Conservation (phyloP, 371 early-diverging fungal species). For the Apophysomyces sp. region DNA sequence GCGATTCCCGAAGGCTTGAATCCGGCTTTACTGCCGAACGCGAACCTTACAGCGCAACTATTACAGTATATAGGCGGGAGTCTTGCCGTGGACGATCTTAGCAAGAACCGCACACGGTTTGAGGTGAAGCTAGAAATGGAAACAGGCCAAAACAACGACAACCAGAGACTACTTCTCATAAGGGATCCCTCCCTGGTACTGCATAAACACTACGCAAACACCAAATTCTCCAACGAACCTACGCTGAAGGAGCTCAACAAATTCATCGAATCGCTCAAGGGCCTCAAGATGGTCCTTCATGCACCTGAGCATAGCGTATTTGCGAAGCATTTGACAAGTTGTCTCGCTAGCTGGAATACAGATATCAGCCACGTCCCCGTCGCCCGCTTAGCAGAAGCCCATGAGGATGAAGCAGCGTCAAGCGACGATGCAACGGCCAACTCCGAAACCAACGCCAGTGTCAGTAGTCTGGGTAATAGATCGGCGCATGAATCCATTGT, state of each 20-base stretch:
- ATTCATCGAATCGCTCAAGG: conserved; percentile 52
- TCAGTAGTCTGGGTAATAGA: conserved; percentile 2
- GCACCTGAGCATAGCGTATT: conserved; percentile 58
- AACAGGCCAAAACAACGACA: conserved; percentile 22
- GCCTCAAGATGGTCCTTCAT: conserved; percentile 51
- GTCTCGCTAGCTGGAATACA: conserved; percentile 58
- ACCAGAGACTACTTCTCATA: conserved; percentile 9
- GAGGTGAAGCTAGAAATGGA: conserved; percentile 38
- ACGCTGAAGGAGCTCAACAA: conserved; percentile 46
- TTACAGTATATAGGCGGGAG: conserved; percentile 48
- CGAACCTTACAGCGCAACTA: conserved; percentile 52
- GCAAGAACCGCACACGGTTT: conserved; percentile 35
- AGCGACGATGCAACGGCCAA: background rate
- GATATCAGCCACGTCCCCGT: conserved; percentile 56
- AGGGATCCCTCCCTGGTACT: conserved; percentile 10
- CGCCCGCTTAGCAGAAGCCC: conserved; percentile 3
- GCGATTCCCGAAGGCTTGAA: conserved; percentile 25
- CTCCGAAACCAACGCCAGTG: background rate
- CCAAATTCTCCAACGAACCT: conserved; percentile 53
- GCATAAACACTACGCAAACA: conserved; percentile 23
- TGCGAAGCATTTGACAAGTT: conserved; percentile 58
- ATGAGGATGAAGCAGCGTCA: background rate
- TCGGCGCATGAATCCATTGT: background rate
- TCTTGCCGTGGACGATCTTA: conserved; percentile 38
- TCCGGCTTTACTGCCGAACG: conserved; percentile 38